Percentiles rank a stretch among this genome's conserved stretches.
These are phyloP conservation scores for Pelargonium cotyledonis DNA, from an alignment of 441 rosid species.

Conservation along the genomic window DNA sequence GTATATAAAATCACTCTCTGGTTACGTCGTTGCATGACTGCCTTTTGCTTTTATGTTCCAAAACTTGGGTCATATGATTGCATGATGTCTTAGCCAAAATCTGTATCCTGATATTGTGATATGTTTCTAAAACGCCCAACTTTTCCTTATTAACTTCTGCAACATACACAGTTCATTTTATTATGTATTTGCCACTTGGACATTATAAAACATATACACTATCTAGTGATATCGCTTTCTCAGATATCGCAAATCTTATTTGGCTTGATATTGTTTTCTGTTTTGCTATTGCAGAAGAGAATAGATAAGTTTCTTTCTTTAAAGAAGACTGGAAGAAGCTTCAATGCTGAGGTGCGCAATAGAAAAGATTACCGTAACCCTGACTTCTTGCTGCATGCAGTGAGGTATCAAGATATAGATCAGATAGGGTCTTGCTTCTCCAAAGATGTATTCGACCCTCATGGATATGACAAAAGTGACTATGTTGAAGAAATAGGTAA, in stretches of 20 bases:
- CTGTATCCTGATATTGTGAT: background rate
- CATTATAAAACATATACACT: background rate
- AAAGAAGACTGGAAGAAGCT: conserved; percentile 81
- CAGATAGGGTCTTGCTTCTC: conserved; percentile 90
- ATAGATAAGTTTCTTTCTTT: conserved; percentile 70
- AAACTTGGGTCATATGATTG: background rate
- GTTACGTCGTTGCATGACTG: no score
- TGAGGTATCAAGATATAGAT: conserved; percentile 89
- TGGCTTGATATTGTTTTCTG: conserved; percentile 9
- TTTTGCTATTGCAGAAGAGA: conserved; percentile 48
- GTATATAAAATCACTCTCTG: no score
- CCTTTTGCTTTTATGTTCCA: background rate
- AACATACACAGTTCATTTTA: background rate
- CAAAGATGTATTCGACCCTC: conserved; percentile 89
- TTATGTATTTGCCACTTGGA: background rate
- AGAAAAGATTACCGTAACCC: conserved; percentile 93
- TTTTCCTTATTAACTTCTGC: background rate
- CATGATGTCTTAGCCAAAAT: background rate
- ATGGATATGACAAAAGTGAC: conserved; percentile 85
- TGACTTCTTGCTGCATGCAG: conserved; percentile 87
- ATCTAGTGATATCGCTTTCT: background rate
- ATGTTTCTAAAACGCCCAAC: background rate
- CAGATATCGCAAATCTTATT: conserved; percentile 1
- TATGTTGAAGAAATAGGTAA: conserved; percentile 77
- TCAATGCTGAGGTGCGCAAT: conserved; percentile 88